Percentiles rank a stretch among this genome's conserved stretches.
phyloP scores from a whole-genome alignment of 1,139 yeast species.

The Magnusiomyces starmeri region DNA sequence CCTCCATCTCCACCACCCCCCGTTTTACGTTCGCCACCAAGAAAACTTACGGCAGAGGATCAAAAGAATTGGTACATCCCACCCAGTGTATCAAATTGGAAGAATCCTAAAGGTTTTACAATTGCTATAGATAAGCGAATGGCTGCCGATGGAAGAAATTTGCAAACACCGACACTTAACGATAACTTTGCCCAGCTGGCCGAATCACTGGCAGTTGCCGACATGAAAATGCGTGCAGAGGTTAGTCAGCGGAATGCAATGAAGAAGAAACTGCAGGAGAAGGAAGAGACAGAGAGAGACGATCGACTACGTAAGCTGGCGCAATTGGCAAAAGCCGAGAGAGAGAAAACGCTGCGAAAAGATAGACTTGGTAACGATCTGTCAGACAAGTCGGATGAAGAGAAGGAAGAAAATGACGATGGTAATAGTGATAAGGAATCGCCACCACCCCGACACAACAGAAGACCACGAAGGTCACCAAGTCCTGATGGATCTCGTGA shows the following conservation, averaged over 20 bases:
- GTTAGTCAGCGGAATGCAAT: slow-evolving; percentile 53
- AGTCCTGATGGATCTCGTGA: neutral
- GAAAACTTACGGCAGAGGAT: slow-evolving; percentile 65
- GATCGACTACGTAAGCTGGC: slow-evolving; percentile 52
- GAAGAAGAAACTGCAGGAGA: slow-evolving; percentile 47
- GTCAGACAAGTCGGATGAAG: neutral
- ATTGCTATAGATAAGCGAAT: slow-evolving; percentile 74
- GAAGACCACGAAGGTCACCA: neutral
- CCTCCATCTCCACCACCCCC: slow-evolving; percentile 66
- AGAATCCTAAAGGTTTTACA: slow-evolving; percentile 86
- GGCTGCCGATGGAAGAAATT: slow-evolving; percentile 47
- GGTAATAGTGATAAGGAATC: slow-evolving; percentile 21
- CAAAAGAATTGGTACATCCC: slow-evolving; percentile 84
- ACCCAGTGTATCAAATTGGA: slow-evolving; percentile 91
- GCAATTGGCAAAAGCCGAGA: slow-evolving; percentile 44
- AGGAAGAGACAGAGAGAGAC: slow-evolving; percentile 55
- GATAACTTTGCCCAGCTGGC: slow-evolving; percentile 58
- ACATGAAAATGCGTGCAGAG: slow-evolving; percentile 63
- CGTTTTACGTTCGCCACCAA: slow-evolving; percentile 42
- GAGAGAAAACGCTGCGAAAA: slow-evolving; percentile 17
- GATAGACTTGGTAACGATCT: neutral
- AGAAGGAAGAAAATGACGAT: neutral
- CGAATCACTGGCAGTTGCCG: slow-evolving; percentile 70
- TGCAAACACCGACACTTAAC: slow-evolving; percentile 41
- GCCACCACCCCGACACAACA: too few relatives aligned